phyloP scores from a whole-genome alignment of 768 basidiomycete genomes.

The Kwoniella heveanensis region DNA sequence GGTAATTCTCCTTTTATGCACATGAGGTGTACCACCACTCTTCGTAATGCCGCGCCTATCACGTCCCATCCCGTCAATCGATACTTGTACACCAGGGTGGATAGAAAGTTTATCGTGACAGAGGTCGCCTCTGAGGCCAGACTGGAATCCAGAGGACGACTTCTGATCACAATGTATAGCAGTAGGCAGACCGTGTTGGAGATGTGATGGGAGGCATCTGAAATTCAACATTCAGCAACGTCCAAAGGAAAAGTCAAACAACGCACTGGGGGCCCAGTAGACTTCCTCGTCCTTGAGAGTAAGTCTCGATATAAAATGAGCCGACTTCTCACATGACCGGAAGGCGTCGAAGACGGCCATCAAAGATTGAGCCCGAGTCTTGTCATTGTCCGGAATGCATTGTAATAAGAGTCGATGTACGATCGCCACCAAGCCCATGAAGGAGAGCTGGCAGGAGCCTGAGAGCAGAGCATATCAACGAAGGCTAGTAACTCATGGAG shows the following conservation, averaged over 20 bases:
- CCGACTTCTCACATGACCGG: neutral
- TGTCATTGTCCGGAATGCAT: too few relatives aligned
- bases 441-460: too few relatives aligned
- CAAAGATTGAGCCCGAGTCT: too few relatives aligned
- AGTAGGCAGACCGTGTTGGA: constrained; percentile 21
- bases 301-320: constrained; percentile 17
- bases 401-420: too few relatives aligned
- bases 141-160: neutral
- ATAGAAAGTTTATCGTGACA: neutral
- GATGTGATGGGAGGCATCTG: constrained; percentile 21
- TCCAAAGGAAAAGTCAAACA: neutral
- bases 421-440: too few relatives aligned
- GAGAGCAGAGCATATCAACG: too few relatives aligned
- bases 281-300: constrained; percentile 11
- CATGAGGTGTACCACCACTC: neutral
- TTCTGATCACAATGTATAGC: constrained; percentile 12
- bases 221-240: too few relatives aligned
- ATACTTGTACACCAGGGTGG: constrained; percentile 1
- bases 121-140: neutral
- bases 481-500: too few relatives aligned
- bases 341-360: too few relatives aligned
- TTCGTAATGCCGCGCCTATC: constrained; percentile 1
- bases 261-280: constrained; percentile 26
- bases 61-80: constrained; percentile 6
- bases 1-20: constrained; percentile 1